Evolutionary conservation across 2,329 filamentous ascomycete species (phyloP).

Genomic region (Cytospora mali): DNA sequence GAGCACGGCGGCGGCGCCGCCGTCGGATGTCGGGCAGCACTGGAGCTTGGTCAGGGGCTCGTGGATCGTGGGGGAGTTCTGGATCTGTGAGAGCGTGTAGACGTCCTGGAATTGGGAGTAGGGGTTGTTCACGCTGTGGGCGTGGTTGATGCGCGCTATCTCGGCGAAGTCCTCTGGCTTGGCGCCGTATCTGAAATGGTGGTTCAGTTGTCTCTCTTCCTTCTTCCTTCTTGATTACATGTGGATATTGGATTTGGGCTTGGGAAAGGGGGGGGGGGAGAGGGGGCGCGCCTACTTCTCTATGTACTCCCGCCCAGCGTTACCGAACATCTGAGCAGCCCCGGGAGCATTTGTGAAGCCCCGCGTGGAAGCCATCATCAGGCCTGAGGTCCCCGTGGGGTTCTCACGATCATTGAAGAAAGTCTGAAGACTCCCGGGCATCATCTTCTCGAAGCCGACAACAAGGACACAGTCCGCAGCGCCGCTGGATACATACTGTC

Average conservation of each 20-base stretch:
- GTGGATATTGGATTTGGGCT: not conserved
- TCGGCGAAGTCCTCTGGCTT: constrained; percentile 86
- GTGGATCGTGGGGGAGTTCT: constrained; percentile 76
- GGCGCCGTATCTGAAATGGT: constrained; percentile 71
- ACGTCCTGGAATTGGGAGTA: constrained; percentile 98
- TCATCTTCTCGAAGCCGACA: constrained; percentile 98
- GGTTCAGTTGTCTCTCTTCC: too few relatives aligned
- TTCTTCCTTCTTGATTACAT: too few relatives aligned
- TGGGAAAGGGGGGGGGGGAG: too few relatives aligned
- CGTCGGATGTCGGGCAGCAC: constrained; percentile 95
- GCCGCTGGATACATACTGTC: constrained; percentile 77
- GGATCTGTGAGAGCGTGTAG: constrained; percentile 83
- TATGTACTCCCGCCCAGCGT: constrained; percentile 91
- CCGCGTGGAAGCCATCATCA: constrained; percentile 82
- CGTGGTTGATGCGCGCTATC: constrained; percentile 90
- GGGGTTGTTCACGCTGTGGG: constrained; percentile 87
- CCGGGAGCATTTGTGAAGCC: constrained; percentile 81
- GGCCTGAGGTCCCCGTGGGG: constrained; percentile 70
- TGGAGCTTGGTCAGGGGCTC: constrained; percentile 94
- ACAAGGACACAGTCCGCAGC: constrained; percentile 87
- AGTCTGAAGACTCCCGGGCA: constrained; percentile 79
- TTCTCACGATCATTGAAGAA: constrained; percentile 85
- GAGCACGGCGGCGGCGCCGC: constrained; percentile 83
- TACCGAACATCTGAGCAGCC: constrained; percentile 93
- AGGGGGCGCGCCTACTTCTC: constrained; percentile 68